Evolutionary conservation across 306 rosid species (phyloP).

Genomic region (barrel medic (Medicago truncatula)): MtrunA17r5.0-ANR NC_053048.1:7613001-7613500

Average conservation of each 20-base stretch:
- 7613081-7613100: conserved; percentile 88
- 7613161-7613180: conserved; percentile 11
- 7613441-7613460: conserved; percentile 32
- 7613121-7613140: conserved; percentile 78
- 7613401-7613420: background rate
- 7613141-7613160: conserved; percentile 3
- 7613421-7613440: conserved; percentile 28
- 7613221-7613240: conserved; percentile 74
- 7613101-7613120: conserved; percentile 81
- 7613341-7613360: conserved; percentile 95
- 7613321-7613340: conserved; percentile 98
- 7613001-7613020: conserved; percentile 26
- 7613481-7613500: conserved; percentile 92
- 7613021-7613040: conserved; percentile 13
- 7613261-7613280: conserved; percentile 92
- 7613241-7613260: conserved; percentile 80
- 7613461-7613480: conserved; percentile 72
- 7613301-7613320: conserved; percentile 91
- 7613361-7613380: conserved; percentile 67
- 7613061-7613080: conserved; percentile 45
- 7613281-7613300: conserved; percentile 80
- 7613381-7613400: conserved; percentile 2
- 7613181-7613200: conserved; percentile 17
- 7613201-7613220: conserved; percentile 56
- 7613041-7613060: conserved; percentile 35